Percentiles rank a stretch among this genome's conserved stretches.
Conservation (phyloP, 2,329 filamentous ascomycete species). For the Capronia epimyces region DNA sequence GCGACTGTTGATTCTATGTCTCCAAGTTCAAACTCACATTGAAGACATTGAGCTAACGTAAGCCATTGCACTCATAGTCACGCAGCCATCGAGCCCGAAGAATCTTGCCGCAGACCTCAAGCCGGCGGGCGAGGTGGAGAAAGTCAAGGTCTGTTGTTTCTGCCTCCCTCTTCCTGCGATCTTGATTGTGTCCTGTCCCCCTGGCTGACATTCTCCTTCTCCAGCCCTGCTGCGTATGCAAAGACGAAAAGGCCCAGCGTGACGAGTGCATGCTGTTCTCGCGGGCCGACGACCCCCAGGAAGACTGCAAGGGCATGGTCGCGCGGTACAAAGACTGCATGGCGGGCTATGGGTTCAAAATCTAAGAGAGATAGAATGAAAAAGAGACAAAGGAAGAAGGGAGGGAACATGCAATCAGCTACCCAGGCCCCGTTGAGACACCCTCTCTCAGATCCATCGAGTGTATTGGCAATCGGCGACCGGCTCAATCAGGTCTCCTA, state of each 20-base stretch:
- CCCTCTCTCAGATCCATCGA: no score
- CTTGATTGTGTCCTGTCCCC: no score
- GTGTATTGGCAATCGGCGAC: no score
- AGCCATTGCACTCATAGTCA: conserved; percentile 10
- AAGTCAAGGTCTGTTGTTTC: conserved; percentile 30
- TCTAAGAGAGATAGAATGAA: conserved; percentile 28
- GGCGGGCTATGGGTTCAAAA: conserved; percentile 83
- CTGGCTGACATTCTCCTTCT: neutral
- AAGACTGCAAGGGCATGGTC: conserved; percentile 76
- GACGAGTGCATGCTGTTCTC: conserved; percentile 99
- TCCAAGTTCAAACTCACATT: no score
- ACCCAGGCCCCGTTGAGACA: neutral
- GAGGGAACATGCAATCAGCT: neutral
- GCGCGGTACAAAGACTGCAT: conserved; percentile 87
- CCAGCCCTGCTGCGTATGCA: conserved; percentile 96
- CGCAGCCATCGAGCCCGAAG: conserved; percentile 15
- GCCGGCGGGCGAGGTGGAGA: conserved; percentile 16
- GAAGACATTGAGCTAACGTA: neutral
- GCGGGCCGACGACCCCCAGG: conserved; percentile 70
- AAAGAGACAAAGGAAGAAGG: neutral
- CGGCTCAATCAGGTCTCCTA: no score
- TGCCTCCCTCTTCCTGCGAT: no score
- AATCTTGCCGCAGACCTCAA: conserved; percentile 13
- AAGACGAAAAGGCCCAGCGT: conserved; percentile 81
- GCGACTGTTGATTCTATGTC: no score